phyloP scores from a whole-genome alignment of 2,329 filamentous ascomycete genomes.

The Xylariaceae sp. region DNA sequence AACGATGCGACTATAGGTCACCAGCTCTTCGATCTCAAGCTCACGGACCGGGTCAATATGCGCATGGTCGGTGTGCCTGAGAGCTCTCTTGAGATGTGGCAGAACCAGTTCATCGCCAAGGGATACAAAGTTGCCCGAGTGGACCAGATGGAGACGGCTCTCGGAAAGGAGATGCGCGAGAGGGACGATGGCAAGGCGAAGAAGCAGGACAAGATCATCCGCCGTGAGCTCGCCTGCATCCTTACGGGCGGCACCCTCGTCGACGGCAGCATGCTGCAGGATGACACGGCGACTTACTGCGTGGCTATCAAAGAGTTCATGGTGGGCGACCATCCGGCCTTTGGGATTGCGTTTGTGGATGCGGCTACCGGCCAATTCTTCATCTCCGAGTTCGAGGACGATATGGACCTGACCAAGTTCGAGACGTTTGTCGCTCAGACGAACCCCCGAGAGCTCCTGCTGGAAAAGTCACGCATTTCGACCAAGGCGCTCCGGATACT shows the following conservation, averaged over 20 bases:
- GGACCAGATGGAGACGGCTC: constrained; percentile 91
- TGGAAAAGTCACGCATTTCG: constrained; percentile 83
- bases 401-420: constrained; percentile 90
- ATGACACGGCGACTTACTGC: constrained; percentile 96
- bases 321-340: constrained; percentile 68
- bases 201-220: constrained; percentile 90
- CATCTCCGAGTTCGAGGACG: constrained; percentile 86
- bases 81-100: constrained; percentile 92
- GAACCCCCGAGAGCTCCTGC: constrained; percentile 76
- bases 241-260: constrained; percentile 90
- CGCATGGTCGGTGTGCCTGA: constrained; percentile 98
- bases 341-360: constrained; percentile 91
- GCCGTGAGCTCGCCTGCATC: constrained; percentile 82
- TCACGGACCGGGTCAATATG: constrained; percentile 98
- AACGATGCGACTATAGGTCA: constrained; percentile 96
- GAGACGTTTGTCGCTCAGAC: constrained; percentile 95
- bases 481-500: constrained; percentile 86
- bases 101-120: constrained; percentile 96
- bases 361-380: constrained; percentile 94
- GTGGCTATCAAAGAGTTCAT: constrained; percentile 86
- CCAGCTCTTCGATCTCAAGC: constrained; percentile 93
- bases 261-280: constrained; percentile 92
- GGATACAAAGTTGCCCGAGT: constrained; percentile 96
- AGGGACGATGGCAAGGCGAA: constrained; percentile 60
- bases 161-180: constrained; percentile 99